Evolutionary conservation across 108 stramenopile species (phyloP), one percentile per base, ranked within the genome.

Genomic region (Schizochytrium sp.): DNA sequence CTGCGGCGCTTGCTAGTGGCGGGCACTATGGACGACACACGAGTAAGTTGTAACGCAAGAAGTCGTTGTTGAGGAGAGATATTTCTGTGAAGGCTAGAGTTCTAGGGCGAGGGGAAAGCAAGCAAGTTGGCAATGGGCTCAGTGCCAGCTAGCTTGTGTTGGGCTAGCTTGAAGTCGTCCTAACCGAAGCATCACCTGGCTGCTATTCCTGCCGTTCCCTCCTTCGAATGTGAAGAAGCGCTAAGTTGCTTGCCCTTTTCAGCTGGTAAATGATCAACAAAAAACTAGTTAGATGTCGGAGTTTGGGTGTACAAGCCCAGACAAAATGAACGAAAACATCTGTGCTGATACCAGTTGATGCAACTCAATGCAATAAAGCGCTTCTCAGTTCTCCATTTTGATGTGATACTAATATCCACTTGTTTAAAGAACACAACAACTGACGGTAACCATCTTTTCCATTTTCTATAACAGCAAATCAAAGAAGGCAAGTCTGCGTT

Each of bases 211-310:
- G 19, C n/a, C n/a, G 19, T 19, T 60, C n/a, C 59, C 17, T 60
- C 59, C 59, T 17, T 60, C n/a, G 59, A 19, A 60, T 60, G 59
- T n/a, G 17, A n/a, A 19, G 59, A n/a, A 19, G 59, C 59, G 59
- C 19, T 19, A 60, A n/a, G 59, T n/a, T 60, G 59, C 19, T 19
- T 19, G 59, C 59, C 59, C 19, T 19, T 19, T 19, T n/a, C 8
- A n/a, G 76, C 19, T 47, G 53, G 76, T 83, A 83, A 42, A 83
- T 83, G 76, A 83, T 83, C 28, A 53, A 55, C 76, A 53, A 83
- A 83, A 83, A 83, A 83, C 76, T 83, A 83, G 76, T 83, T 83
- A 83, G 76, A 83, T 83, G 76, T 83, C 76, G 10, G 76, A 83
- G 53, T 38, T 53, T n/a, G 38, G 3, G 47, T 47, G 28, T 10